Percentiles rank a stretch among this genome's conserved stretches.
Evolutionary conservation across 306 rosid genomes (phyloP).

Genomic region (Calophaca sinica): DNA sequence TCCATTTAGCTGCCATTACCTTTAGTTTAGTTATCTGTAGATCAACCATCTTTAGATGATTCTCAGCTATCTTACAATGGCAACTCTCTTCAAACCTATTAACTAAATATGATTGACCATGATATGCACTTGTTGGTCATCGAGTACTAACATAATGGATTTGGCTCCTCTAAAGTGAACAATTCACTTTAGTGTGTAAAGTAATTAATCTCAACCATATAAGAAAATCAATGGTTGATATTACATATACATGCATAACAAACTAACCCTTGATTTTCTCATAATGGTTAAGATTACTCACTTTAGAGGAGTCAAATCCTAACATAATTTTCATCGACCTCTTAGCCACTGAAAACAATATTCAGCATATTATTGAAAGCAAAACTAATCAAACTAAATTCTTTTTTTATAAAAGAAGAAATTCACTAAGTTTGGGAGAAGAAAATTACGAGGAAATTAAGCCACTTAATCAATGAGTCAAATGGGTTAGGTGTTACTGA

Average conservation of each 20-base stretch:
- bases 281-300: no score
- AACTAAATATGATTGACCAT: neutral
- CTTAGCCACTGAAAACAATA: neutral
- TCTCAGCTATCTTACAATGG: neutral
- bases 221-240: no score
- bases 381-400: neutral
- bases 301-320: no score
- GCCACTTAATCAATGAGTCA: neutral
- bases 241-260: no score
- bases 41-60: neutral
- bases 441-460: neutral
- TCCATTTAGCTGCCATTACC: neutral
- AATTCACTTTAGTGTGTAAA: no score
- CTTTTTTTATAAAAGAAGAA: neutral
- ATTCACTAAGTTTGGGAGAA: neutral
- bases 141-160: neutral
- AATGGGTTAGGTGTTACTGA: no score
- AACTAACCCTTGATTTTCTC: no score
- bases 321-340: neutral
- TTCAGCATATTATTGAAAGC: neutral
- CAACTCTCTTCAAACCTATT: neutral
- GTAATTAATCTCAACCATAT: no score
- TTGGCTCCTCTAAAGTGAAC: no score
- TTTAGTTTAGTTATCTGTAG: neutral
- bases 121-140: neutral